Evolutionary conservation across 2,329 filamentous ascomycete genomes (phyloP).

Genomic region (Aspergillus ochraceoroseus): DNA sequence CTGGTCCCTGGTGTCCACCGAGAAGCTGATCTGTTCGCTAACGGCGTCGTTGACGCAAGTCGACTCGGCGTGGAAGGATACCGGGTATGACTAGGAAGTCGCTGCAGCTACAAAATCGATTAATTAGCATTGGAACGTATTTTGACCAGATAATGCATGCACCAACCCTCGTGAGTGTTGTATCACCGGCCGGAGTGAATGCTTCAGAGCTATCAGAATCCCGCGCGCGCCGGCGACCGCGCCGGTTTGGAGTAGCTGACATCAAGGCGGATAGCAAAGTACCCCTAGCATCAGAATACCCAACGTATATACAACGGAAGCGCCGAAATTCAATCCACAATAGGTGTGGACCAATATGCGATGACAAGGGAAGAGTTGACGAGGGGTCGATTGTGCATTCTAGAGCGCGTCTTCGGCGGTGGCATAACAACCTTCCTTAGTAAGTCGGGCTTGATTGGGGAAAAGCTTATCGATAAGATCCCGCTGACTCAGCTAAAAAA

Average conservation of each 20-base stretch:
- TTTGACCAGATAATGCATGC: neutral
- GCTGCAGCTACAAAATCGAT: constrained; percentile 28
- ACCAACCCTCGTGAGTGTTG: constrained; percentile 28
- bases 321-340: neutral
- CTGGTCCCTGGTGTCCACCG: constrained; percentile 35
- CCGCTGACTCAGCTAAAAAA: constrained; percentile 20
- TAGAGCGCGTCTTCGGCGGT: neutral
- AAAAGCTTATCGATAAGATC: constrained; percentile 20
- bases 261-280: constrained; percentile 18
- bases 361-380: constrained; percentile 1
- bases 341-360: neutral
- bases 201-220: constrained; percentile 19
- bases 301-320: no score
- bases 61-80: constrained; percentile 38
- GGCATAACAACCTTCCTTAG: neutral
- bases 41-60: constrained; percentile 30
- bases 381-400: constrained; percentile 3
- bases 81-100: constrained; percentile 29
- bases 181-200: constrained; percentile 29
- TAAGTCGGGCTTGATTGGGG: constrained; percentile 8
- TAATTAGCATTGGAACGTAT: neutral
- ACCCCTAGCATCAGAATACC: neutral
- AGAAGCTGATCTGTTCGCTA: constrained; percentile 31
- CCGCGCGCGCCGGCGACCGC: constrained; percentile 26
- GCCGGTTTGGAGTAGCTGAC: constrained; percentile 31